Percentiles rank a stretch among this genome's conserved stretches.
These are phyloP conservation scores for Penicillium sp. DNA, from an alignment of 2,329 filamentous ascomycete genomes.

Conservation along the genomic window DNA sequence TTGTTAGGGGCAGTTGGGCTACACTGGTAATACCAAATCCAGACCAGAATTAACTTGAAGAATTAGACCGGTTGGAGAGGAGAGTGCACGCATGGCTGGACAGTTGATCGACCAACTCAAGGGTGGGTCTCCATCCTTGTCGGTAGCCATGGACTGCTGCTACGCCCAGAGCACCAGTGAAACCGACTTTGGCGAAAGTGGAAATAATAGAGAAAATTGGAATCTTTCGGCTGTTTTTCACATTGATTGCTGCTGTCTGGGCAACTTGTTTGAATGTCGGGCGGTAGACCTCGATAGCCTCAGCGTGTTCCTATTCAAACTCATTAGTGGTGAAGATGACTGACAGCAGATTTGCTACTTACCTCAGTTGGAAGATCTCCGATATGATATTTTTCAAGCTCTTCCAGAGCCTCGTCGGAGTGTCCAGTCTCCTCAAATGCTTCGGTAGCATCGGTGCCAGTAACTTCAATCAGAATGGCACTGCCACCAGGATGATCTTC, in stretches of 20 bases:
- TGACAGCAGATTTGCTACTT: too few species aligned
- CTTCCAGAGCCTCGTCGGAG: conserved; percentile 52
- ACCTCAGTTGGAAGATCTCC: conserved; percentile 1
- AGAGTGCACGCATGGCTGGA: neutral
- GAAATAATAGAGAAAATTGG: neutral
- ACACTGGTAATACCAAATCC: conserved; percentile 30
- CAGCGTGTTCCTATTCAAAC: conserved; percentile 26
- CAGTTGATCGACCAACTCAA: neutral
- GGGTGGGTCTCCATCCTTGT: neutral
- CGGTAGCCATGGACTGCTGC: neutral
- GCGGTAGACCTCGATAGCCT: conserved; percentile 29
- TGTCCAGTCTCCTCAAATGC: conserved; percentile 52
- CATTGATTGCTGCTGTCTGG: conserved; percentile 27
- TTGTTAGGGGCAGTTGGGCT: conserved; percentile 27
- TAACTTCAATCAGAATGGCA: conserved; percentile 47
- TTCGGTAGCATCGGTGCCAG: conserved; percentile 49
- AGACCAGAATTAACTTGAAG: conserved; percentile 26
- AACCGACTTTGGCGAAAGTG: neutral
- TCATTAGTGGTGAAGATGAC: neutral
- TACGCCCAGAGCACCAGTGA: neutral
- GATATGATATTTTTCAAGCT: conserved; percentile 30
- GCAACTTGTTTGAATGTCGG: conserved; percentile 30
- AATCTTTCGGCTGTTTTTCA: conserved; percentile 14
- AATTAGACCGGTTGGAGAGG: neutral
- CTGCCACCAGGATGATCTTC: conserved; percentile 61